Evolutionary conservation across 2,329 filamentous ascomycete genomes (phyloP).

Genomic region (Stagonosporopsis cucurbitacearum): DNA sequence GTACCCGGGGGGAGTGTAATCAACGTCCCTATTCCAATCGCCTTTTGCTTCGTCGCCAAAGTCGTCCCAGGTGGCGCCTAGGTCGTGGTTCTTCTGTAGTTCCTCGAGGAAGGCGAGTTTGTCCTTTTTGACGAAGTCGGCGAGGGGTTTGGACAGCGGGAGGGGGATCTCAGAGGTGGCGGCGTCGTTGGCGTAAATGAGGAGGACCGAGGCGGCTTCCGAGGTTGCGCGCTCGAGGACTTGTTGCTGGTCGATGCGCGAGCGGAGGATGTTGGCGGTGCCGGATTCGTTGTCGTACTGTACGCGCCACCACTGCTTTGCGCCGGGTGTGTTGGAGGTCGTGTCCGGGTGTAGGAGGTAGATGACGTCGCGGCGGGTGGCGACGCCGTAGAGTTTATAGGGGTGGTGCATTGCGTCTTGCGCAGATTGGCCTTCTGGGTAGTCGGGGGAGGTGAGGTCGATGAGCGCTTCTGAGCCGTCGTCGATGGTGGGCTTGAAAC

Average conservation of each 20-base stretch:
- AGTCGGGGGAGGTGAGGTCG: conserved; percentile 36
- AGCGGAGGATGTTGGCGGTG: conserved; percentile 34
- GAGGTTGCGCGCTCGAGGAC: conserved; percentile 62
- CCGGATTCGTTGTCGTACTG: conserved; percentile 39
- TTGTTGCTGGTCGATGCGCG: conserved; percentile 57
- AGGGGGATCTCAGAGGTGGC: conserved; percentile 29
- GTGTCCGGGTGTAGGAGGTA: conserved; percentile 59
- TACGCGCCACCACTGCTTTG: conserved; percentile 47
- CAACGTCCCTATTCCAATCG: conserved; percentile 25
- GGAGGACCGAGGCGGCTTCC: conserved; percentile 60
- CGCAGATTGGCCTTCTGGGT: conserved; percentile 28
- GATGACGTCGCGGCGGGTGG: conserved; percentile 63
- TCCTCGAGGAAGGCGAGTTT: conserved; percentile 50
- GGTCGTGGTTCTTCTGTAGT: conserved; percentile 26
- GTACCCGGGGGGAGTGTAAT: conserved; percentile 11
- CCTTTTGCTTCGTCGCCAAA: conserved; percentile 20
- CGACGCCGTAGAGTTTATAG: conserved; percentile 65
- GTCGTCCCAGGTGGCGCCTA: conserved; percentile 23
- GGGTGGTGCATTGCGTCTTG: conserved; percentile 43
- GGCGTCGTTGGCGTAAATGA: conserved; percentile 65
- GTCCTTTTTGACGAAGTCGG: conserved; percentile 58
- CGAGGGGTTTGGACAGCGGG: conserved; percentile 35
- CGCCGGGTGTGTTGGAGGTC: conserved; percentile 22
- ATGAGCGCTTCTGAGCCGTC: conserved; percentile 27
- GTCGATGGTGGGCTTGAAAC: conserved; percentile 55